Base-by-base conservation (phyloP, 2,329 filamentous ascomycete species). In the Apiospora koreana region DNA sequence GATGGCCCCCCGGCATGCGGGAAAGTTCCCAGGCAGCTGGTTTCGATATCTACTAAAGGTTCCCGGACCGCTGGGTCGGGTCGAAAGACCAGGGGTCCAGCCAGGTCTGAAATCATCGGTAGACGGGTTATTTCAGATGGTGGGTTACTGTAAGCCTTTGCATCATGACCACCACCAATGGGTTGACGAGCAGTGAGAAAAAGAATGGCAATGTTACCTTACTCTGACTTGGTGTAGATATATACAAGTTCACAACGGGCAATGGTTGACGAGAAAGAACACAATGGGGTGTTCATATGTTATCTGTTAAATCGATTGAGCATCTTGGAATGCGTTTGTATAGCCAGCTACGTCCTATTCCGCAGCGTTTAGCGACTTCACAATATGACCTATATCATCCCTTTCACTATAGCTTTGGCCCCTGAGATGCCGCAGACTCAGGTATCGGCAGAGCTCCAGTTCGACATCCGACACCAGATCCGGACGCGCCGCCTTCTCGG, bases 381-480 rank as follows among this genome's bases (percentile, higher is more conserved):
- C 31, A 23, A 62, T 23, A 14, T 38, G 6, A 2, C 54, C 54
- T 62, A 68, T 62, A 12, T 65, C 69, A 6, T 35, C 31, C 31
- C 65, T 67, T 25, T 68, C 65, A 42, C 41, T 25, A 12, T 65
- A 70, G 14, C 41, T 18, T n/a, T 54, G 12, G 14, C 46, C 48
- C 25, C 21, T 31, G n/a, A 70, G 25, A 64, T 68, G 38, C 25
- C 42, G 31, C 21, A 70, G 42, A 38, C 67, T 42, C 23, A 70
- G 16, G 38, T 6, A 68, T 21, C 46, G 28, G 41, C 69, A 70
- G 18, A 70, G 50, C 35, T 71, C 69, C 14, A 72, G 48, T 18
- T 72, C 71, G 18, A 42, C 69, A 28, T 70, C 62, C 2, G 71
- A 69, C n/a, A 72, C 64, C 2, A 70, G 46, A 14, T 70, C 69